These are phyloP conservation scores for Prasinococcaceae sp. DNA, from an alignment of 139 green algal species.

Conservation along the genomic window DNA sequence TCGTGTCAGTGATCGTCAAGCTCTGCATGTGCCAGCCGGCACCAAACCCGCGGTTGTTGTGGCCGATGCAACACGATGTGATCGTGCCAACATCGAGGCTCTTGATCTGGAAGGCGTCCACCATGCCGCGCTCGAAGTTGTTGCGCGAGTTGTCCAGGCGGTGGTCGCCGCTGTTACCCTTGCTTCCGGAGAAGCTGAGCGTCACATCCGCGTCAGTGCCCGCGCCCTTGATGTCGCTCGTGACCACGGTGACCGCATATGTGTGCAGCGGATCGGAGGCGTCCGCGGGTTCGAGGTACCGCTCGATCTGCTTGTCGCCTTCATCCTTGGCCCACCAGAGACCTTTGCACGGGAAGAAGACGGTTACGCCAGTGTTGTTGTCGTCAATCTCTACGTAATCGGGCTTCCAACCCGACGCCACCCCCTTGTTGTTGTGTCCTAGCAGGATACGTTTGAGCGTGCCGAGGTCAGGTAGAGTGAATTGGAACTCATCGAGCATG, in stretches of 20 bases:
- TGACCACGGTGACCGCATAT: conserved; percentile 21
- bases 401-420: conserved; percentile 18
- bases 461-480: conserved; percentile 26
- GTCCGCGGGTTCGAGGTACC: no score
- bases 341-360: conserved; percentile 27
- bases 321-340: no score
- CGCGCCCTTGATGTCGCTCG: conserved; percentile 33
- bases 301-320: no score
- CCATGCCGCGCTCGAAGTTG: conserved; percentile 11
- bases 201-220: conserved; percentile 41
- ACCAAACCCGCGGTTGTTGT: no score
- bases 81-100: conserved; percentile 21
- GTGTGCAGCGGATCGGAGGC: no score
- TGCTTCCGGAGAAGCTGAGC: conserved; percentile 13
- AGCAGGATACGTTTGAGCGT: conserved; percentile 11
- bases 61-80: no score
- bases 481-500: not conserved
- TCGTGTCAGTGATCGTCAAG: no score
- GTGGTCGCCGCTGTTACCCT: not conserved
- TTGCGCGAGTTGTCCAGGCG: not conserved
- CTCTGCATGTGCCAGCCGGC: no score
- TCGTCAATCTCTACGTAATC: conserved; percentile 40
- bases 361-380: not conserved
- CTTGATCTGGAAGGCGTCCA: conserved; percentile 37
- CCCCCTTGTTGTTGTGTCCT: conserved; percentile 13